phyloP scores from a whole-genome alignment of 2,329 filamentous ascomycete genomes.

The Fusarium circinatum region DNA sequence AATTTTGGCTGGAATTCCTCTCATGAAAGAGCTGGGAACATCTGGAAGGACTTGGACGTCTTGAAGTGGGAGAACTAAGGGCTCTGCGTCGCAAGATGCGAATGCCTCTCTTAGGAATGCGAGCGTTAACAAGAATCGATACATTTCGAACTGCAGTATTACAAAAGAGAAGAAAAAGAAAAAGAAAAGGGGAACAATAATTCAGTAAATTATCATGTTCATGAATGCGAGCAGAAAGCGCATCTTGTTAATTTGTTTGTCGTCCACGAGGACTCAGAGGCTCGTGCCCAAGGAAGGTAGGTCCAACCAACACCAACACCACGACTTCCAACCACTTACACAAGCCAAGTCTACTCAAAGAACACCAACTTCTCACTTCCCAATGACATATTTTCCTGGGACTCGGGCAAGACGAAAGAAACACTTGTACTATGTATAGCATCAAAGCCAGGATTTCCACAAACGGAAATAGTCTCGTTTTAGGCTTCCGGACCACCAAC shows the following conservation, averaged over 20 bases:
- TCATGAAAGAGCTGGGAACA: slow-evolving; percentile 43
- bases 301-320: neutral
- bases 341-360: neutral
- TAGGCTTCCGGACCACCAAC: neutral
- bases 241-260: neutral
- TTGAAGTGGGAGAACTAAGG: slow-evolving; percentile 20
- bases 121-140: neutral
- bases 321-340: neutral
- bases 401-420: neutral
- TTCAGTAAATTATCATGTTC: neutral
- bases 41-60: slow-evolving; percentile 40
- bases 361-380: rapidly evolving
- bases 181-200: neutral
- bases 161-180: neutral
- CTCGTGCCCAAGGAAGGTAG: neutral
- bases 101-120: neutral
- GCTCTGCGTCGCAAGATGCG: slow-evolving; percentile 27
- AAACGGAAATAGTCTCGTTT: neutral
- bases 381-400: neutral
- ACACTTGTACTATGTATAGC: neutral
- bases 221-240: neutral
- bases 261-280: neutral
- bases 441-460: neutral
- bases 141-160: neutral
- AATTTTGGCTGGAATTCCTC: slow-evolving; percentile 40